phyloP scores from a whole-genome alignment of 495 filamentous ascomycete genomes.

The Pyrenopolyporus hunteri region DNA sequence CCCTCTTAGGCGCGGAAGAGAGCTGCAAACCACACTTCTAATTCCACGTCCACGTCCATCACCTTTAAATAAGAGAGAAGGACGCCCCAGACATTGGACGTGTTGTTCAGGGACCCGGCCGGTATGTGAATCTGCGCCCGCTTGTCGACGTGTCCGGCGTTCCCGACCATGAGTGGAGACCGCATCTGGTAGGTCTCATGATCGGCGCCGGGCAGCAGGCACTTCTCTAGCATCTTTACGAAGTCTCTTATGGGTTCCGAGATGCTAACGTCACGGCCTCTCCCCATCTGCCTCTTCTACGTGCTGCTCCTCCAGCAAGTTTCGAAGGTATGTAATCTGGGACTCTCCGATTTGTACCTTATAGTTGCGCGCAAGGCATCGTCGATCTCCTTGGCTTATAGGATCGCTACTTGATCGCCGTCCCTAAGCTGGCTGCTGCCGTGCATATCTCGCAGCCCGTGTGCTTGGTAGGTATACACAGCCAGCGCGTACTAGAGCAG shows the following conservation, averaged over 20 bases:
- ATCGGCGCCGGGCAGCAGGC: background rate
- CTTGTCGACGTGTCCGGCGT: background rate
- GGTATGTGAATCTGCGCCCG: background rate
- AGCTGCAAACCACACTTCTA: background rate
- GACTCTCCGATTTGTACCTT: background rate
- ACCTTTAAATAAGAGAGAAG: background rate
- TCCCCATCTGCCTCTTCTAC: background rate
- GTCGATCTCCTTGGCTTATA: slow-evolving; percentile 9
- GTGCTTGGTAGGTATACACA: background rate
- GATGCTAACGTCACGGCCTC: background rate
- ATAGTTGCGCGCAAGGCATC: background rate
- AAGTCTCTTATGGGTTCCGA: background rate
- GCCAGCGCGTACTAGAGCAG: background rate
- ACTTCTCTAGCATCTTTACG: slow-evolving; percentile 1
- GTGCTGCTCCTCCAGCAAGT: background rate
- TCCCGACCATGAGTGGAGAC: slow-evolving; percentile 13
- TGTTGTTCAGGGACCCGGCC: background rate
- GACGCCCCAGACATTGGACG: slow-evolving; percentile 4
- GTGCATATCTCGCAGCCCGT: background rate
- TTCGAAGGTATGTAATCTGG: background rate
- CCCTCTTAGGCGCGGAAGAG: slow-evolving; percentile 8
- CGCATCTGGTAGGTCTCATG: background rate
- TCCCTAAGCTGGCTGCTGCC: background rate
- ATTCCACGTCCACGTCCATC: background rate
- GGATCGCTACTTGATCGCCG: background rate